Evolutionary conservation across 2,329 filamentous ascomycete species (phyloP).

Genomic region (Fusarium longipes): DNA sequence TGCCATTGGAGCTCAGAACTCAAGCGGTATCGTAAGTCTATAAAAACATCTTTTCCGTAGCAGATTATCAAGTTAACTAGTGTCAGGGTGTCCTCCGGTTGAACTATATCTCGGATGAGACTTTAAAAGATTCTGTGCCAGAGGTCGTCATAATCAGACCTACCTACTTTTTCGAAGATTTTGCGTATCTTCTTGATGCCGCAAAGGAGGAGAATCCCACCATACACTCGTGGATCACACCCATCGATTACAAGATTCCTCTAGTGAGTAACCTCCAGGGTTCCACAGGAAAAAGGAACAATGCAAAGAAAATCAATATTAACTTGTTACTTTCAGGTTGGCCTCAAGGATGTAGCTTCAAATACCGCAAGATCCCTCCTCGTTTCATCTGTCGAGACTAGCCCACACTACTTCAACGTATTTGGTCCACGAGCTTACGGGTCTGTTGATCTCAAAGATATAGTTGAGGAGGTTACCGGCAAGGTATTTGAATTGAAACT

Average conservation of each 20-base stretch:
- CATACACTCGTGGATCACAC: constrained; percentile 46
- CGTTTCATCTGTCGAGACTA: constrained; percentile 13
- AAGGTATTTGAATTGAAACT: constrained; percentile 42
- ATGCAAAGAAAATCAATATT: background rate
- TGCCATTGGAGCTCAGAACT: constrained; percentile 47
- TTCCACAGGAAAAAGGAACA: rapidly evolving
- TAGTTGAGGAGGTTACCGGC: constrained; percentile 44
- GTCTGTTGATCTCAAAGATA: constrained; percentile 45
- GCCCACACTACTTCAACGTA: constrained; percentile 40
- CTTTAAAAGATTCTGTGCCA: constrained; percentile 35
- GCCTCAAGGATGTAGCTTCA: constrained; percentile 47
- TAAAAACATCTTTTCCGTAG: background rate
- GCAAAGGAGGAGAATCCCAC: constrained; percentile 37
- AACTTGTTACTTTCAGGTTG: constrained; percentile 38
- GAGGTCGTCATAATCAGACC: constrained; percentile 39
- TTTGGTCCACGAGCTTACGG: constrained; percentile 48
- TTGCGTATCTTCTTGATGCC: constrained; percentile 34
- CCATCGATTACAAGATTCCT: constrained; percentile 48
- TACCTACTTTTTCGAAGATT: constrained; percentile 42
- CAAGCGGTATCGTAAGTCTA: constrained; percentile 46
- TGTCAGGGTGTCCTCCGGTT: constrained; percentile 44
- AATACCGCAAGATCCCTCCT: constrained; percentile 43
- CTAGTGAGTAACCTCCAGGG: constrained; percentile 38
- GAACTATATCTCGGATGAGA: constrained; percentile 39
- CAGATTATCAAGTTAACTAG: background rate